Evolutionary conservation across 2,329 filamentous ascomycete genomes (phyloP).

Genomic region (Penicillium sp.): DNA sequence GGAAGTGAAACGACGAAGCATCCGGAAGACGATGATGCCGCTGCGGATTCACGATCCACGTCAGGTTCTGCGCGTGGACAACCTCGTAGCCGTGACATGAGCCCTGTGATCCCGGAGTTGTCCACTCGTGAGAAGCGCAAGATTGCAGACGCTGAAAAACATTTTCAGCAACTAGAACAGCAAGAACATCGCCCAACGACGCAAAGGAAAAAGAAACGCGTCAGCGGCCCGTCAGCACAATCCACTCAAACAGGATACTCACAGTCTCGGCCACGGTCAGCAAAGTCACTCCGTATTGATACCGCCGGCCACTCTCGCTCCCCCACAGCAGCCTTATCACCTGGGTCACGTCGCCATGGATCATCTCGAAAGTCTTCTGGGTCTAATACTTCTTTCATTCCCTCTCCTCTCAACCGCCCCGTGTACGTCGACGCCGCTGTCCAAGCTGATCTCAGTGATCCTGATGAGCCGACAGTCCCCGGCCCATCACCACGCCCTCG

Average conservation of each 20-base stretch:
- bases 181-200: conserved; percentile 48
- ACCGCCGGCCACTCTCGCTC: conserved; percentile 34
- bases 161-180: conserved; percentile 56
- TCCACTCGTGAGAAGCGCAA: conserved; percentile 61
- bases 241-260: conserved; percentile 39
- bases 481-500: conserved; percentile 19
- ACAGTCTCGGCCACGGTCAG: conserved; percentile 14
- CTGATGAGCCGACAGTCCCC: conserved; percentile 23
- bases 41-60: conserved; percentile 54
- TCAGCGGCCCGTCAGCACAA: conserved; percentile 52
- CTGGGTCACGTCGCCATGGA: conserved; percentile 25
- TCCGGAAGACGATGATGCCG: conserved; percentile 52
- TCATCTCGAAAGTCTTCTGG: conserved; percentile 32
- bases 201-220: conserved; percentile 54
- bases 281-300: conserved; percentile 30
- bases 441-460: conserved; percentile 44
- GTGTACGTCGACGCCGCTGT: conserved; percentile 41
- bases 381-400: conserved; percentile 25
- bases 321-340: conserved; percentile 30
- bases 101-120: conserved; percentile 52
- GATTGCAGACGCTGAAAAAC: conserved; percentile 58
- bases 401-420: conserved; percentile 26
- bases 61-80: conserved; percentile 55
- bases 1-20: conserved; percentile 55
- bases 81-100: conserved; percentile 58